Evolutionary conservation across 2,329 filamentous ascomycete species (phyloP).

Genomic region (Cercospora nicotianae): DNA sequence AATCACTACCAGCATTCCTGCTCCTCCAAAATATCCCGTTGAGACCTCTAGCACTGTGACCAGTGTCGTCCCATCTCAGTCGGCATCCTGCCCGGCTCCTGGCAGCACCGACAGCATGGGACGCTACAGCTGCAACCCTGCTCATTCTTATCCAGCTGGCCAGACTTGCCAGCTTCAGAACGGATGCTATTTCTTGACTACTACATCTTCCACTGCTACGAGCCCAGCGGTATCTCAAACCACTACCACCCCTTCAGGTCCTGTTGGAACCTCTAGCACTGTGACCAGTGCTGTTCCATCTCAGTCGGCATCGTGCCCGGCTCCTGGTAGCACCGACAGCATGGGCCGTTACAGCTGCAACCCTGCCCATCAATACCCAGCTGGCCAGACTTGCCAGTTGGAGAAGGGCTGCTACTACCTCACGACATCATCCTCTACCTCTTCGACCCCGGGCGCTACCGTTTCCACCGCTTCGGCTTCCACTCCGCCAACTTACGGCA

Average conservation of each 20-base stretch:
- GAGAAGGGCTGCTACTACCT: slow-evolving; percentile 13
- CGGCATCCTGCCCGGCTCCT: slow-evolving; percentile 2
- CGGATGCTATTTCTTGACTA: slow-evolving; percentile 12
- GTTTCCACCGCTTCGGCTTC: not conserved
- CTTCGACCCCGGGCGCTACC: not conserved
- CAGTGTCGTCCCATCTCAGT: not conserved
- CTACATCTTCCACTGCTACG: not conserved
- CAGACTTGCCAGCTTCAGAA: slow-evolving; percentile 8
- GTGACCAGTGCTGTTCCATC: not conserved
- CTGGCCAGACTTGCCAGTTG: slow-evolving; percentile 8
- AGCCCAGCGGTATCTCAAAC: slow-evolving; percentile 5
- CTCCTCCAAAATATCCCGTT: not conserved
- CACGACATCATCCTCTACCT: slow-evolving; percentile 4
- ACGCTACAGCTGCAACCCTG: slow-evolving; percentile 16
- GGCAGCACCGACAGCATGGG: slow-evolving; percentile 7
- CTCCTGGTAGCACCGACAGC: slow-evolving; percentile 7
- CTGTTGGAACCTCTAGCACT: not conserved
- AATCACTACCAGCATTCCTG: not conserved
- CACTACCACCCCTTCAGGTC: not conserved
- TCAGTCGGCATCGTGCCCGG: not conserved
- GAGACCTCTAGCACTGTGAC: not conserved
- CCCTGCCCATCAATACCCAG: slow-evolving; percentile 15
- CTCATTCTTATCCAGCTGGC: slow-evolving; percentile 11
- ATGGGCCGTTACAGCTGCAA: slow-evolving; percentile 14
- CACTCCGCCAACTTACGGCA: not conserved